Evolutionary conservation across 768 basidiomycete species (phyloP), one percentile per base, ranked within the genome.

Genomic region (Tylopilus subfusipes): DNA sequence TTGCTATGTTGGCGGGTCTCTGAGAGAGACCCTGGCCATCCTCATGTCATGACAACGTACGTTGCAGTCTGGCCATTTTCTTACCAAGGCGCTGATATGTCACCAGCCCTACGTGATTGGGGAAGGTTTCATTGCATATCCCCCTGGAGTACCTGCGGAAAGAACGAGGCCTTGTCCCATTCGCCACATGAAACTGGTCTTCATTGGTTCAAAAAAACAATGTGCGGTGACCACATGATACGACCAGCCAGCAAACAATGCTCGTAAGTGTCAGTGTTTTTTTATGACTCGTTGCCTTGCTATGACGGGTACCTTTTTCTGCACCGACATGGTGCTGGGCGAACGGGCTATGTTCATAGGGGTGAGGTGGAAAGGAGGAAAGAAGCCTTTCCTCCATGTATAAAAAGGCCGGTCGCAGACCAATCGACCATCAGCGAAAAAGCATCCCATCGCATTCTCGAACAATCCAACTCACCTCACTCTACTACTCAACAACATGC

Each of bases 361-460:
- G 14, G 19, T 25, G 13, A 2, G 13, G 11, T 2, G 5, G n/a
- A 9, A 38, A 3, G 19, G n/a, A 25, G 33, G 18, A 22, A 24
- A 36, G 3, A n/a, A 25, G 8, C n/a, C 13, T 1, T 6, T 25
- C 11, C 24, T 29, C n/a, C 11, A 5, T 2, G 44, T 61, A 61
- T 64, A 64, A 61, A 52, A 55, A 13, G 44, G n/a, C 22, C 4
- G 6, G 18, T 18, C 6, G 34, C 16, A 13, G 36, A 24, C 6
- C 5, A 8, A 25, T 43, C 19, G 48, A 36, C 9, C 44, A 45
- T 38, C 52, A 49, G 31, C n/a, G 33, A 48, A 53, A 27, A 33
- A 21, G 19, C 7, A n/a, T 38, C 34, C 16, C 38, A 40, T 40
- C 14, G 21, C 34, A 22, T 43, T 31, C 34, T 44, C 25, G 14